Base-by-base conservation (phyloP, 352 stramenopile genomes). In the Phytophthora idaei region DNA sequence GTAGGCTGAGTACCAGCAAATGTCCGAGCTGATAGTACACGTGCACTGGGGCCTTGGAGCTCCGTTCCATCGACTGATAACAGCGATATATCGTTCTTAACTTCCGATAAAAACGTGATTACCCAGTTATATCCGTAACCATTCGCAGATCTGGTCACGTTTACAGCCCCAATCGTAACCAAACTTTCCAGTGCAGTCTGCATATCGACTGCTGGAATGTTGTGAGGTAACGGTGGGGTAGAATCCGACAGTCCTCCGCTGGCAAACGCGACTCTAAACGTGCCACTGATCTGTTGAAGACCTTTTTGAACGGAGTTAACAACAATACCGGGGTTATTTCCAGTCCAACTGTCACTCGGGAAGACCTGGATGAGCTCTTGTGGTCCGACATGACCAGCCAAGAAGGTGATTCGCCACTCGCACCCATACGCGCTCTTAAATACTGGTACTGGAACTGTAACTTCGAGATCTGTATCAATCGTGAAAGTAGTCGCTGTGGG, bases 41-140 rank as follows among this genome's bases (percentile, higher is more conserved):
- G 69, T 4, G 95, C 95, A 52, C 86, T 93, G 4, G 94, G 90
- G 5, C 97, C 96, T 58, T 96, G 97, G 0, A 99, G 81, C 53
- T 92, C 80, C 0, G 90, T 96, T 48, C 92, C 93, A 62, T 99
- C 93, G 0, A 98, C 83, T n/a, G 71, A 86, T 11, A 99, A 76
- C 5, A 97, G 61, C 10, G 79, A 83, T 8, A 97, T 70, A 11
- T 97, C 81, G 47, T 76, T 79, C 29, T 83, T 90, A 21, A 96
- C 69, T 12, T 97, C 90, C 11, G 77, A 91, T 10, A 97, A 17
- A 73, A 99, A 99, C 9, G 88, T 98, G 28, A 99, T 81, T 39
- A 97, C 68, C 90, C 96, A 99, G 61, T 98, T 98, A 77, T 92
- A 97, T 1, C 97, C 97, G 72, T 97, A 98, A 36, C 96, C 97